phyloP scores from a whole-genome alignment of 306 rosid genomes.

The Fragaria iinumae region DNA sequence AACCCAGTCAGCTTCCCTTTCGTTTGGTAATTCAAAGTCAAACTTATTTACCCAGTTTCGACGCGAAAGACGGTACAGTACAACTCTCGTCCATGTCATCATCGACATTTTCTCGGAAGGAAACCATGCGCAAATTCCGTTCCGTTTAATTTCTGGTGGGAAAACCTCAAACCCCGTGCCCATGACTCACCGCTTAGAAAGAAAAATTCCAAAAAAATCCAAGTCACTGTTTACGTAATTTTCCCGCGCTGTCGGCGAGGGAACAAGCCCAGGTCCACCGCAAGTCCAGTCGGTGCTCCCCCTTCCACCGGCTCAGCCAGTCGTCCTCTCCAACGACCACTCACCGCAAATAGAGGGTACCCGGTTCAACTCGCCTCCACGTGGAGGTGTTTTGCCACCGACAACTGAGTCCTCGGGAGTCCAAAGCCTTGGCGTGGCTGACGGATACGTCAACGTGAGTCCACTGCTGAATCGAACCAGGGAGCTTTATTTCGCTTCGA shows the following conservation, averaged over 20 bases:
- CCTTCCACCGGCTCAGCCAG: constrained; percentile 14
- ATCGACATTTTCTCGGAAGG: not conserved
- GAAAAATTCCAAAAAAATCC: not conserved
- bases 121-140: constrained; percentile 7
- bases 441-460: not conserved
- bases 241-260: constrained; percentile 27
- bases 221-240: not conserved
- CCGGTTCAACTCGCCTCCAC: not conserved
- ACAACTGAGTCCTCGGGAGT: not conserved
- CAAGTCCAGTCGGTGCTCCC: constrained; percentile 27
- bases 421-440: not conserved
- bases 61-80: not conserved
- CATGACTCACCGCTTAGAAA: not conserved
- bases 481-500: constrained; percentile 17
- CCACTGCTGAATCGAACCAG: not conserved
- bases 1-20: not conserved
- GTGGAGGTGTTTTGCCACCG: constrained; percentile 18
- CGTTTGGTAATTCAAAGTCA: not conserved
- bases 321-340: constrained; percentile 6
- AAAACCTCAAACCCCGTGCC: not conserved
- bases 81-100: not conserved
- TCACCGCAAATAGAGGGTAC: constrained; percentile 23
- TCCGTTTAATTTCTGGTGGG: not conserved
- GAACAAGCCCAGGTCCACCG: constrained; percentile 24
- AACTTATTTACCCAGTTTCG: not conserved